Conservation (phyloP, 108 stramenopile species). For the Nannochloropsis oceanica region DNA sequence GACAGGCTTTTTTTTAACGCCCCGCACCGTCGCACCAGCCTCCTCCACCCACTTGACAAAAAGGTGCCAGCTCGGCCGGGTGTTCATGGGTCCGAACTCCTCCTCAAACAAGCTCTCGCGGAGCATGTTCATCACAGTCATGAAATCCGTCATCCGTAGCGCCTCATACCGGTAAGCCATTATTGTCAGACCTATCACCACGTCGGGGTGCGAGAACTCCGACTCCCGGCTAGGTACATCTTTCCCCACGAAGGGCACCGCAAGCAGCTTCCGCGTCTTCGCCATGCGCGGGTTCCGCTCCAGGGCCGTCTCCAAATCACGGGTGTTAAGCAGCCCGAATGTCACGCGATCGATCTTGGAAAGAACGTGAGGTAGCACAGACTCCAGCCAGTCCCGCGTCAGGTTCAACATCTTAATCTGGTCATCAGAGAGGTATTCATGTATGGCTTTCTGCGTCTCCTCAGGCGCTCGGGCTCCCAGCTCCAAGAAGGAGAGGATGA, state of each 20-base stretch:
- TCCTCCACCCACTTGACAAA: constrained; percentile 85
- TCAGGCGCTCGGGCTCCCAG: not conserved
- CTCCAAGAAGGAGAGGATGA: constrained; percentile 54
- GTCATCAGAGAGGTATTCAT: constrained; percentile 80
- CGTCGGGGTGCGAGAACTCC: constrained; percentile 96
- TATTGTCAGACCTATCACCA: constrained; percentile 91
- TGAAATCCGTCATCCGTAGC: constrained; percentile 73
- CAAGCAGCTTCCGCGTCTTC: constrained; percentile 69
- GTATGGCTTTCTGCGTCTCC: constrained; percentile 40
- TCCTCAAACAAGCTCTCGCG: constrained; percentile 81
- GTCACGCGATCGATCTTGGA: constrained; percentile 93
- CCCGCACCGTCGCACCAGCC: constrained; percentile 83
- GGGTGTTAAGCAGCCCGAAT: constrained; percentile 55
- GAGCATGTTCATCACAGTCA: constrained; percentile 59
- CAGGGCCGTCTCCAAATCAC: constrained; percentile 23
- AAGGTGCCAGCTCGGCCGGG: constrained; percentile 69
- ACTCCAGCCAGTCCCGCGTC: constrained; percentile 70
- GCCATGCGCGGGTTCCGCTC: constrained; percentile 64
- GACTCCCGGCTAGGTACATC: constrained; percentile 91
- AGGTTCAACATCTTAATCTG: constrained; percentile 97
- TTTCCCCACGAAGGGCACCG: constrained; percentile 96
- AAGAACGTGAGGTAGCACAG: constrained; percentile 77
- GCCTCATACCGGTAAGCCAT: constrained; percentile 95
- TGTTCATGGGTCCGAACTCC: constrained; percentile 72
- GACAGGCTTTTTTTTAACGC: constrained; percentile 12